Base-by-base conservation (phyloP, 768 basidiomycete species). In the Hygrophorus russula region DNA sequence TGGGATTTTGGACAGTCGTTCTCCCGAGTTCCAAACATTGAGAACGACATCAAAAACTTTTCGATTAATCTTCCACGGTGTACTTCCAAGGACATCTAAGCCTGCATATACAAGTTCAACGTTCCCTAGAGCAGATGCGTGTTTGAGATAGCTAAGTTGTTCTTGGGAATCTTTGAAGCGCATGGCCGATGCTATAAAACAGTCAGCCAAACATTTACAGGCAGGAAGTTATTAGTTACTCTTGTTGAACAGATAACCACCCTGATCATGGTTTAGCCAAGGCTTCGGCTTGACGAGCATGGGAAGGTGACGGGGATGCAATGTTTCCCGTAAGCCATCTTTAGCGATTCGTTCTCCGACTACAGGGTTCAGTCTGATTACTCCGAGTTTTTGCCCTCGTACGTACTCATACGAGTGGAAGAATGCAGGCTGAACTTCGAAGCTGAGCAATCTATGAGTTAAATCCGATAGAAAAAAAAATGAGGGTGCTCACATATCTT, bases 281-380 rank as follows among this genome's bases (percentile, higher is more conserved):
- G 89, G 87, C 49, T 80, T 81, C 2, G 94, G 94, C 48, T 80
- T 79, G 18, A 93, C 74, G 5, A 99, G 71, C 96, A 98, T 99
- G 7, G 94, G 94, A 17, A 99, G 70, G 60, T 94, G 88, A 1
- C 92, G 86, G 12, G 94, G 92, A 62, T 94, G 91, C 13, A 97
- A 67, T 0, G 83, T 76, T 42, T 79, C 72, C 10, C 68, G 63
- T 14, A 92, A 55, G 32, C 62, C 69, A 47, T 97, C 93, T 46
- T 75, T 78, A 2, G 87, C 78, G 43, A 98, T 65, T 2, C 83
- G 74, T 11, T 84, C 78, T 2, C 80, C 67, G 4, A 98, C 82
- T 3, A 71, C 77, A 0, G 82, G 79, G 59, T 97, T 94, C 46
- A 94, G 63, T 56, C 79, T 79, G 58, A 98, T 81, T 15, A 97